These are phyloP conservation scores for Solanum stenotomum DNA, from an alignment of 257 asterid genomes.

Conservation along the genomic window DNA sequence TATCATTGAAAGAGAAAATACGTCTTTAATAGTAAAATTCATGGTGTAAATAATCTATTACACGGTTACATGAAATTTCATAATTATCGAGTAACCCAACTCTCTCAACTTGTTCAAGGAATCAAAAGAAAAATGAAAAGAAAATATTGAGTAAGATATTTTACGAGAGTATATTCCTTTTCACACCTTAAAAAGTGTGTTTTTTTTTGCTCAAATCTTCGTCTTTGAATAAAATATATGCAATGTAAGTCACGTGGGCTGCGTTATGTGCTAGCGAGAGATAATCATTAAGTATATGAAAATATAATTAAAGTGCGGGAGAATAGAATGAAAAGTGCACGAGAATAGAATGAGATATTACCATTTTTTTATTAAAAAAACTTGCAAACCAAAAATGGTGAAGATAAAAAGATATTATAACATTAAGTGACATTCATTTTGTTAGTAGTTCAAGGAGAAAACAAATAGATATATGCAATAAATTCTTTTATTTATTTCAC, in stretches of 20 bases:
- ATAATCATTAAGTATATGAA: too few relatives aligned
- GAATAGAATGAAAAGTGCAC: neutral
- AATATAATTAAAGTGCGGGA: neutral
- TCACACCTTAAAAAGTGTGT: neutral
- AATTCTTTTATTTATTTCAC: neutral
- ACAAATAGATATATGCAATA: neutral
- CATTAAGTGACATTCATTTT: neutral
- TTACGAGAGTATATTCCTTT: neutral
- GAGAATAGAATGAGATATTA: neutral
- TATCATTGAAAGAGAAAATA: too few relatives aligned
- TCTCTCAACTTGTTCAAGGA: neutral
- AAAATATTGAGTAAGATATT: neutral
- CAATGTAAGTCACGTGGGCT: neutral
- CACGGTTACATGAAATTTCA: neutral
- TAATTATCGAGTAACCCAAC: neutral
- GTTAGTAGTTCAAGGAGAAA: neutral
- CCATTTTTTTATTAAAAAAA: neutral
- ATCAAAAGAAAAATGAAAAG: neutral
- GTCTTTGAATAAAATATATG: too few relatives aligned
- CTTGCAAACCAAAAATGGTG: too few relatives aligned
- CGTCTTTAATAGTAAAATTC: neutral
- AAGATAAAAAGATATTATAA: neutral
- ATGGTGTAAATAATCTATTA: neutral
- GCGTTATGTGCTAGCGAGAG: neutral
- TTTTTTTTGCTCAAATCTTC: neutral